Evolutionary conservation across 768 basidiomycete species (phyloP), one percentile per base, ranked within the genome.

Genomic region (Termitomyces sp.): DNA sequence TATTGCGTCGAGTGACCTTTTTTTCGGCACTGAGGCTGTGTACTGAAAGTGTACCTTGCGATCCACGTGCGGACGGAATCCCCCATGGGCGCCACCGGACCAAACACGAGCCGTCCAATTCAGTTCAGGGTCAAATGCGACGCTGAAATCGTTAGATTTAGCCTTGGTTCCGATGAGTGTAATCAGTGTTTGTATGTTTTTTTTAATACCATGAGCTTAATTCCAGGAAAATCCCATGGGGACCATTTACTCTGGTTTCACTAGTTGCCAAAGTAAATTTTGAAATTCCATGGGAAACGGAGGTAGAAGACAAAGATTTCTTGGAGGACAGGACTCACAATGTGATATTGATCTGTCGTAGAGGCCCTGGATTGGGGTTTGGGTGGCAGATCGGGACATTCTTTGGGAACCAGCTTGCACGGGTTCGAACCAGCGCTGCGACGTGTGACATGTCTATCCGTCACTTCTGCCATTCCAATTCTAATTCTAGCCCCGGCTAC

Each of bases 361-460:
- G n/a, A 40, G 36, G 24, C n/a, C 36, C 13, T 38, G 53, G 10
- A 44, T 52, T 55, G 58, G 52, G 55, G 57, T 42, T 64, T 58
- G 35, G 44, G n/a, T 61, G 60, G 60, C 61, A 60, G 63, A 61
- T 61, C 58, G 52, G 53, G 18, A 53, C 1, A n/a, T n/a, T 13
- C 51, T 40, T 36, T 14, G 26, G 47, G 9, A 48, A 30, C 24
- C 30, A 32, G 53, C 36, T 59, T 57, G 54, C 28, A 48, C 42
- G 51, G 42, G 54, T 56, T 57, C 53, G 58, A 63, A 49, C 44
- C 47, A 55, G 53, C 45, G 44, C 48, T 61, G 54, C 49, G 60
- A 56, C 57, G 54, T 58, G 63, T 64, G 63, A 64, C 63, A 60
- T 59, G 20, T 55, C 56, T 44, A 60, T 53, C 56, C 61, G 61